phyloP scores from a whole-genome alignment of 305 asterid genomes.

The Fraxinus albicans region DNA sequence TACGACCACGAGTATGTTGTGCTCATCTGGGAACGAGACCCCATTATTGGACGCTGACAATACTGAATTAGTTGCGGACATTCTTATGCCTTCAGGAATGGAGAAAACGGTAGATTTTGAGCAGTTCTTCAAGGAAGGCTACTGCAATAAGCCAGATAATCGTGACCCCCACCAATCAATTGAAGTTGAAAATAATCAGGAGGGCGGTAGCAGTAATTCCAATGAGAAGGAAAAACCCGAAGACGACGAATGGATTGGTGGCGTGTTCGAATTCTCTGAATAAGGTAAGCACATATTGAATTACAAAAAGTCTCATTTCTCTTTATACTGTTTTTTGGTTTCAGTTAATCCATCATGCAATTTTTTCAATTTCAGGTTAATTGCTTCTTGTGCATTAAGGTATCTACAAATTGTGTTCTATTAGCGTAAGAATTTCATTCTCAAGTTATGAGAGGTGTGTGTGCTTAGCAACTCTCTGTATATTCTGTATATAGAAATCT shows the following conservation, averaged over 20 bases:
- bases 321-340: not conserved
- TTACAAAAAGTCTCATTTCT: not conserved
- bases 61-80: constrained; percentile 26
- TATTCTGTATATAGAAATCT: constrained; percentile 39
- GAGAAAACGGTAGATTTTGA: constrained; percentile 39
- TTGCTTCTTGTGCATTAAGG: not conserved
- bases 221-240: constrained; percentile 41
- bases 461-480: constrained; percentile 4
- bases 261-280: constrained; percentile 62
- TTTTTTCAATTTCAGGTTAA: constrained; percentile 33
- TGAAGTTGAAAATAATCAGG: constrained; percentile 31
- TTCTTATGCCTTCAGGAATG: constrained; percentile 20
- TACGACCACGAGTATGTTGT: constrained; percentile 28
- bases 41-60: constrained; percentile 26
- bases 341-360: not conserved
- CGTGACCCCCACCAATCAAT: constrained; percentile 21
- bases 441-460: not conserved
- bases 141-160: constrained; percentile 36
- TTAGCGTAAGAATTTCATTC: not conserved
- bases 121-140: constrained; percentile 48
- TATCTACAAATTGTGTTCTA: not conserved
- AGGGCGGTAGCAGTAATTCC: constrained; percentile 18
- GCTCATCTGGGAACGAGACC: constrained; percentile 30
- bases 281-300: constrained; percentile 37
- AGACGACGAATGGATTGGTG: constrained; percentile 63